These are phyloP conservation scores for Fragaria ananassa DNA, from an alignment of 306 rosid species.

Conservation along the genomic window DNA sequence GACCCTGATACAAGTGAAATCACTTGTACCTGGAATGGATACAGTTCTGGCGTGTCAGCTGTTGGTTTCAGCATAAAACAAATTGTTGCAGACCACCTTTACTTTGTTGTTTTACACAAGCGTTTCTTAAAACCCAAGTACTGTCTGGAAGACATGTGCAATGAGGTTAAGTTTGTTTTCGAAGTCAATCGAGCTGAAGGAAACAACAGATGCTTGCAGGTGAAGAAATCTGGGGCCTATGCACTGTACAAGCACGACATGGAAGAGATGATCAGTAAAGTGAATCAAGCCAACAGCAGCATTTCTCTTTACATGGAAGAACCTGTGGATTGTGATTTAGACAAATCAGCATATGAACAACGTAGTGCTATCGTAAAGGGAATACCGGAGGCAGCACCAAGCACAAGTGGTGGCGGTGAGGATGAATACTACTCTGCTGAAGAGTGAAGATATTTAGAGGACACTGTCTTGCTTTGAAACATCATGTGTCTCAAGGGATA, in stretches of 20 bases:
- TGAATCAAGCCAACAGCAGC: not conserved
- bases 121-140: not conserved
- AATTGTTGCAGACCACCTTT: not conserved
- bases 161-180: not conserved
- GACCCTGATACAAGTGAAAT: not conserved
- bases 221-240: not conserved
- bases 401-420: not conserved
- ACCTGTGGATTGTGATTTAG: not conserved
- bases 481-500: too few relatives aligned
- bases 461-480: too few relatives aligned
- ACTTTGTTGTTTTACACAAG: not conserved
- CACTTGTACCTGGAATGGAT: not conserved
- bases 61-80: not conserved
- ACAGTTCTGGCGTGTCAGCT: not conserved
- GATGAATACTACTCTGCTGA: too few relatives aligned
- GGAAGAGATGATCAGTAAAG: not conserved
- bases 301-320: not conserved
- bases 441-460: too few relatives aligned
- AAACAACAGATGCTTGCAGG: not conserved
- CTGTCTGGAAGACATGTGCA: not conserved
- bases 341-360: too few relatives aligned
- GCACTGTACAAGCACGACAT: not conserved
- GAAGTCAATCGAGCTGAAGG: not conserved
- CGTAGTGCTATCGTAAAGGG: too few relatives aligned
- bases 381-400: not conserved